These are phyloP conservation scores for Penicillium cinerascens DNA, from an alignment of 495 filamentous ascomycete species.

Conservation along the genomic window DNA sequence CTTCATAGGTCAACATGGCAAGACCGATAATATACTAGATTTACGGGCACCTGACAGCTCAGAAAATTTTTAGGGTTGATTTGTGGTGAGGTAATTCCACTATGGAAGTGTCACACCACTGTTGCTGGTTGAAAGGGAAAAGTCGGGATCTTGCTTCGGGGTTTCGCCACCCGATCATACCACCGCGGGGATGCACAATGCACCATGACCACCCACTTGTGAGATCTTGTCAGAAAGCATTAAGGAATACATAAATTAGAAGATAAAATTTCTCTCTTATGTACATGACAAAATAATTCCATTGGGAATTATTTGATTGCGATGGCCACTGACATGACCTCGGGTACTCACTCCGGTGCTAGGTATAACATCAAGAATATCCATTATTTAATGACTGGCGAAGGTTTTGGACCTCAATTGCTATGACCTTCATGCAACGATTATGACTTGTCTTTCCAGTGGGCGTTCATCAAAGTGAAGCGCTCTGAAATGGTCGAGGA, in stretches of 20 bases:
- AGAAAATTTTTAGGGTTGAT: neutral
- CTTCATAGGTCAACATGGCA: too few relatives aligned
- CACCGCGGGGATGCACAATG: neutral
- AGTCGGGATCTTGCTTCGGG: neutral
- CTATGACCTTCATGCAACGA: too few relatives aligned
- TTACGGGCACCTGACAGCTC: neutral
- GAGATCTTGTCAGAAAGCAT: neutral
- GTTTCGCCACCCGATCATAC: conserved; percentile 10
- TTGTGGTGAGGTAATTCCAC: conserved; percentile 2
- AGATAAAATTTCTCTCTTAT: neutral
- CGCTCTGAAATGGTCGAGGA: too few relatives aligned
- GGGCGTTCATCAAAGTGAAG: too few relatives aligned
- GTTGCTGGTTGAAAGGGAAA: neutral
- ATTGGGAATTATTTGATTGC: neutral
- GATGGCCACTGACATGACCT: too few relatives aligned
- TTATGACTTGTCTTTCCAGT: too few relatives aligned
- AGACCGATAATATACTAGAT: neutral
- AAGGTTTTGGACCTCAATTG: too few relatives aligned
- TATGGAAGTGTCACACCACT: conserved; percentile 4
- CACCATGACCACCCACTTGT: neutral
- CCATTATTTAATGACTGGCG: too few relatives aligned
- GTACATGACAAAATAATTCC: neutral
- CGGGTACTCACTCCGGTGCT: too few relatives aligned
- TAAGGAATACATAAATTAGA: neutral
- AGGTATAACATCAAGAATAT: too few relatives aligned